Percentiles rank a stretch among this genome's conserved stretches.
Conservation (phyloP, 441 rosid genomes). For the Breynia disticha region DNA sequence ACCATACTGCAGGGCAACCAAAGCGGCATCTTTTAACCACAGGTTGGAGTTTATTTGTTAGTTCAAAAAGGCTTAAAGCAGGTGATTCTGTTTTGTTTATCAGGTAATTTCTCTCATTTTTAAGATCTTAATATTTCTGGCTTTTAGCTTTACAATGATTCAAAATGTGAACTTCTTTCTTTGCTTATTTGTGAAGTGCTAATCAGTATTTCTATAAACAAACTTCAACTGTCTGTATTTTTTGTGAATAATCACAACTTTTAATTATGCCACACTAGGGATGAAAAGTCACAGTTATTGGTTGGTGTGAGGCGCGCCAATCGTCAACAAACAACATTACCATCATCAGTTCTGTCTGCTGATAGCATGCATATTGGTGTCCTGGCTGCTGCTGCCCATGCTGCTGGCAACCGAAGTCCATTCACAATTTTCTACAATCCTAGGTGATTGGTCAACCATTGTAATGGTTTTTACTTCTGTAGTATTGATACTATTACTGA, state of each 20-base stretch:
- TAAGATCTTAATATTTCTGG: background rate
- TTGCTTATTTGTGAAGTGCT: background rate
- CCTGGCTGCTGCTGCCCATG: slow-evolving; percentile 98
- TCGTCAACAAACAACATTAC: slow-evolving; percentile 78
- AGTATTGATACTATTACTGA: slow-evolving; percentile 7
- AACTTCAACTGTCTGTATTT: too few relatives aligned
- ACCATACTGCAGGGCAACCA: slow-evolving; percentile 76
- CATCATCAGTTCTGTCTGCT: slow-evolving; percentile 85
- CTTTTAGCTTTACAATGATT: background rate
- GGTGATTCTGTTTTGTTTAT: slow-evolving; percentile 93
- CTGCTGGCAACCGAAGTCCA: slow-evolving; percentile 76
- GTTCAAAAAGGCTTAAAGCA: slow-evolving; percentile 87
- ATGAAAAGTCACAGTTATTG: slow-evolving; percentile 90
- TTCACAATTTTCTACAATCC: slow-evolving; percentile 94
- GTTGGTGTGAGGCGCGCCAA: slow-evolving; percentile 94
- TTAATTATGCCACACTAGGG: too few relatives aligned
- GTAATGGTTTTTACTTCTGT: too few relatives aligned
- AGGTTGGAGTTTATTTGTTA: slow-evolving; percentile 95
- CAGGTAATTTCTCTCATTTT: slow-evolving; percentile 34
- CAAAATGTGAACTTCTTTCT: too few relatives aligned
- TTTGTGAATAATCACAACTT: too few relatives aligned
- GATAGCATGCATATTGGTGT: slow-evolving; percentile 98
- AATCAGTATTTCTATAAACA: too few relatives aligned
- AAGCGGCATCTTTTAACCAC: slow-evolving; percentile 94
- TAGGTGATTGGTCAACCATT: too few relatives aligned